Evolutionary conservation across 768 basidiomycete genomes (phyloP).

Genomic region (Inosperma sp.): DNA sequence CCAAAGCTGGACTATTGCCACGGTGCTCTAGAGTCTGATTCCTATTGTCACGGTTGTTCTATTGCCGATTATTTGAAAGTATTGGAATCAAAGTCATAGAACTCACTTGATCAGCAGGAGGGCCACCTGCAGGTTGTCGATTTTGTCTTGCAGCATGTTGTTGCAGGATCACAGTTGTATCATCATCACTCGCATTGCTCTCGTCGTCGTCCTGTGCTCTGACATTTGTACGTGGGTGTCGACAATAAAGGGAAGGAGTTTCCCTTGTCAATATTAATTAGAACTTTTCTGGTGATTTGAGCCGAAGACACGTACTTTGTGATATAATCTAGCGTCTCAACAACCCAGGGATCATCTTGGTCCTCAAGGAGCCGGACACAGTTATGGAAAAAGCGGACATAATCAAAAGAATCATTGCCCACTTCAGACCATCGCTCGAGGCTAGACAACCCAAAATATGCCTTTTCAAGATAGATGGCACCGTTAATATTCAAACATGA

Average conservation of each 20-base stretch:
- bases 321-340: constrained; percentile 1
- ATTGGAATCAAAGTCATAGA: not conserved
- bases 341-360: not conserved
- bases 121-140: not conserved
- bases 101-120: not conserved
- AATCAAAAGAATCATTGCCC: not conserved
- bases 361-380: not conserved
- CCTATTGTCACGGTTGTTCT: not conserved
- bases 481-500: not conserved
- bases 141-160: not conserved
- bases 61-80: not conserved
- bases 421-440: not conserved
- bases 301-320: not conserved
- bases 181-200: not conserved
- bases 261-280: not conserved
- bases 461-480: not conserved
- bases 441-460: constrained; percentile 1
- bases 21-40: too few relatives aligned
- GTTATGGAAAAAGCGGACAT: not conserved
- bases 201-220: not conserved
- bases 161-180: not conserved
- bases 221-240: not conserved
- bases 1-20: not conserved
- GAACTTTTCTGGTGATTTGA: not conserved
- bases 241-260: not conserved